Conservation (phyloP, 768 basidiomycete genomes). For the Lactifluus echinatus region DNA sequence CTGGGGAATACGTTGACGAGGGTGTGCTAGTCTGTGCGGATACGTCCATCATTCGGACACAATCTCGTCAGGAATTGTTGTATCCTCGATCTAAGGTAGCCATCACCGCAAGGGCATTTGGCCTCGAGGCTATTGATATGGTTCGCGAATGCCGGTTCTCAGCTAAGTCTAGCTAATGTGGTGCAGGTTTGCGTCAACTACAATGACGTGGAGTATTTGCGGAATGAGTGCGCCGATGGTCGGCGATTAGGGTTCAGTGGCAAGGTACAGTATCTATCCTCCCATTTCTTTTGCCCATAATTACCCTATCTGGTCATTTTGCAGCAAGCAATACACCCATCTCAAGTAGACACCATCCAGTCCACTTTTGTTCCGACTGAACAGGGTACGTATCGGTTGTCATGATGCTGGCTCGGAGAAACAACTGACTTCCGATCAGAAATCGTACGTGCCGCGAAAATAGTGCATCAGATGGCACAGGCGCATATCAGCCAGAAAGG, state of each 20-base stretch:
- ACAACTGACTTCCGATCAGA: conserved; percentile 35
- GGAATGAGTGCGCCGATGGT: conserved; percentile 74
- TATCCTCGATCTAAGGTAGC: conserved; percentile 80
- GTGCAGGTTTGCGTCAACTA: conserved; percentile 81
- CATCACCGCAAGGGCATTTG: conserved; percentile 74
- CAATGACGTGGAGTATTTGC: conserved; percentile 56
- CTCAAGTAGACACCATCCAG: conserved; percentile 72
- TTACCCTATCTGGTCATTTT: not conserved
- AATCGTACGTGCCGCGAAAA: conserved; percentile 65
- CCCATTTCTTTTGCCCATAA: not conserved
- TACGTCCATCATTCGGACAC: conserved; percentile 70
- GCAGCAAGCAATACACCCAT: conserved; percentile 93
- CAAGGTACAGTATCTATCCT: conserved; percentile 69
- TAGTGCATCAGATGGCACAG: conserved; percentile 54
- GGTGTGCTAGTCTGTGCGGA: conserved; percentile 70
- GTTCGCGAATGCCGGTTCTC: conserved; percentile 33
- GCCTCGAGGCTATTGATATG: conserved; percentile 85
- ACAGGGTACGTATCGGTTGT: conserved; percentile 39
- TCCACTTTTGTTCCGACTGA: conserved; percentile 67
- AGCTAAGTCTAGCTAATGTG: not conserved
- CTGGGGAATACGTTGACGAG: not conserved
- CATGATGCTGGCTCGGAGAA: not conserved
- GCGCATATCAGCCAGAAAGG: conserved; percentile 47
- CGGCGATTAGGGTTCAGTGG: conserved; percentile 82
- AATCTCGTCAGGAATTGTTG: conserved; percentile 66